Conservation (phyloP, 768 basidiomycete species). For the Termitomyces sp. region DNA sequence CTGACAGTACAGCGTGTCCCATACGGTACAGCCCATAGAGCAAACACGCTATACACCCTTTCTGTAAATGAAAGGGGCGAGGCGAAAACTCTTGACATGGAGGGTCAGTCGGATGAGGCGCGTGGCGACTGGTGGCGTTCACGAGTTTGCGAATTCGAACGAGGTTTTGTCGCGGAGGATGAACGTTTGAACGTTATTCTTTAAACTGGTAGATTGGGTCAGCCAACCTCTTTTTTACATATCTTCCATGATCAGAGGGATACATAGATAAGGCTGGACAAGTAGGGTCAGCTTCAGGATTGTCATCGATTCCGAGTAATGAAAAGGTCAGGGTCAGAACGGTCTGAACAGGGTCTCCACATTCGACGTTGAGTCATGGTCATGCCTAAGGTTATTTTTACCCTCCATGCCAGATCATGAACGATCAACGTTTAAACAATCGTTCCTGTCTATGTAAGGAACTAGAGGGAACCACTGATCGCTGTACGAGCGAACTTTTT, state of each 20-base stretch:
- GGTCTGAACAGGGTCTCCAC: not conserved
- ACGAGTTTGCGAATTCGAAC: not conserved
- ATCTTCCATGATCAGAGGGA: not conserved
- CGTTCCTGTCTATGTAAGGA: not conserved
- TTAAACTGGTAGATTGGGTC: too few relatives aligned
- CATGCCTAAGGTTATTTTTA: not conserved
- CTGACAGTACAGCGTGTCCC: too few relatives aligned
- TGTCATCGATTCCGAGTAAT: not conserved
- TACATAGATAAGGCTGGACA: not conserved
- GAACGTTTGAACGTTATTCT: not conserved
- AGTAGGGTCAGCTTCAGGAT: not conserved
- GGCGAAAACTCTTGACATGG: not conserved
- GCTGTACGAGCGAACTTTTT: not conserved
- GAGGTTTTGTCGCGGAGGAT: not conserved
- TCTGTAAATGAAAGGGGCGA: not conserved
- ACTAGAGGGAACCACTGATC: too few relatives aligned
- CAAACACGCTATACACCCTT: not conserved
- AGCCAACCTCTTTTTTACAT: not conserved
- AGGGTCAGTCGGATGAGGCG: not conserved
- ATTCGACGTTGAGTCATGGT: not conserved
- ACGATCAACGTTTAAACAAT: not conserved
- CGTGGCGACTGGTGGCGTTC: not conserved
- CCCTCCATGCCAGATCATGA: not conserved
- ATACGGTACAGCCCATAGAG: not conserved
- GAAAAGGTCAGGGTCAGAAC: not conserved